Evolutionary conservation across 2,329 filamentous ascomycete species (phyloP), one percentile per base, ranked within the genome.

Genomic region (Huntiella omanensis): DNA sequence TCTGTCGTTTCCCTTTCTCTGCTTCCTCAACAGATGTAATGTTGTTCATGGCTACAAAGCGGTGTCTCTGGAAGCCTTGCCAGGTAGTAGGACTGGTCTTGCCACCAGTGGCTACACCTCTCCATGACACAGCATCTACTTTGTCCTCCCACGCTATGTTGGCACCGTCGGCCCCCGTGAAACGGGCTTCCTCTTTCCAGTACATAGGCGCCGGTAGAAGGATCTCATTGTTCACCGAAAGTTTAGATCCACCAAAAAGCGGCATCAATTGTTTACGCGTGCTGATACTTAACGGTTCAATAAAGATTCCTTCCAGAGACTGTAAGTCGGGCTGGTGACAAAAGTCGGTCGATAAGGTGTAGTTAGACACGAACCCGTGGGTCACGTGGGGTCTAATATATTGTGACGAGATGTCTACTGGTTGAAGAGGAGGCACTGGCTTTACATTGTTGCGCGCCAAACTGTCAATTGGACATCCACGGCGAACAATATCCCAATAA

Each of bases 31-130:
- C 64, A 48, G 66, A 68, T 5, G 77, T 80, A 8, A 65, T 70
- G 53, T 86, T 85, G 55, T 77, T 70, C 75, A 85, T 80, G 40
- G 75, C 67, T 2, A 84, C 70, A 55, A 86, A 83, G 2, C 82
- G 77, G 55, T 85, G 81, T 3, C 81, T 73, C 52, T 86, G 80
- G 55, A 84, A 85, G 0, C 75, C 71, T 8, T 66, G 71, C 81
- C 81, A 86, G 54, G 77, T 84, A 22, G 68, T 53, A 57, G 65
- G 54, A 52, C 66, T 62, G 52, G 80, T 76, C 35, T 61, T 60
- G 1, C 77, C 78, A 2, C 77, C 77, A 1, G 77, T 79, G 1
- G 75, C 77, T 6, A 80, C 75, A 33, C 77, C 77, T 32, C 77
- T 73, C 77, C 78, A 82, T 43, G 80, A 62, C 33, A 71, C 66